phyloP scores from a whole-genome alignment of 2,329 filamentous ascomycete genomes.

The Colletotrichum lini region DNA sequence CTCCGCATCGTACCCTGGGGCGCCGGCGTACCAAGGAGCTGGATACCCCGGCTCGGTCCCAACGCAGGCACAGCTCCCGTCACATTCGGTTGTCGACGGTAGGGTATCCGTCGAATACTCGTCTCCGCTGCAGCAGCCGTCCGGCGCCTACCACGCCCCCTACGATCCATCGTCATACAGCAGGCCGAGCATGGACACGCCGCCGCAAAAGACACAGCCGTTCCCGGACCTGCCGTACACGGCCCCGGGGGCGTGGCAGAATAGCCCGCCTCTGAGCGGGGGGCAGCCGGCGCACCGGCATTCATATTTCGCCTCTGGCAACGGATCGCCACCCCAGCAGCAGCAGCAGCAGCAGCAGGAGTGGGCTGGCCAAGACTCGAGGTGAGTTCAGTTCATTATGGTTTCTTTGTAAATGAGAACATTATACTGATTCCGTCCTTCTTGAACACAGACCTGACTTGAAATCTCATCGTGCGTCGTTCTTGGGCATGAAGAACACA shows the following conservation, averaged over 20 bases:
- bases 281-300: conserved; percentile 24
- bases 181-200: conserved; percentile 30
- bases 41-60: conserved; percentile 13
- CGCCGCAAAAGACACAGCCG: conserved; percentile 33
- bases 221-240: conserved; percentile 34
- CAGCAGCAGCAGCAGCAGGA: conserved; percentile 26
- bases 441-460: conserved; percentile 25
- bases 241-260: conserved; percentile 36
- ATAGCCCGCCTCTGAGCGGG: conserved; percentile 15
- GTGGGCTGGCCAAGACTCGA: conserved; percentile 21
- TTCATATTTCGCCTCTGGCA: conserved; percentile 2
- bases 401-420: no score
- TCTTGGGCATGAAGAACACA: conserved; percentile 41
- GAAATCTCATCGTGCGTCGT: conserved; percentile 36
- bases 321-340: conserved; percentile 19
- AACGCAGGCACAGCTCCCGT: conserved; percentile 5
- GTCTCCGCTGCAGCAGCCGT: conserved; percentile 1
- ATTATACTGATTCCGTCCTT: conserved; percentile 1
- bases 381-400: background rate
- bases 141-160: conserved; percentile 14
- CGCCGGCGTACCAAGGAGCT: conserved; percentile 21
- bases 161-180: conserved; percentile 28
- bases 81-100: background rate
- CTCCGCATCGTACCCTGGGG: conserved; percentile 29
- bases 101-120: conserved; percentile 16